Percentiles rank a stretch among this genome's conserved stretches.
These are phyloP conservation scores for Prillingera fragicola DNA, from an alignment of 1,284 basidiomycete species.

Conservation along the genomic window DNA sequence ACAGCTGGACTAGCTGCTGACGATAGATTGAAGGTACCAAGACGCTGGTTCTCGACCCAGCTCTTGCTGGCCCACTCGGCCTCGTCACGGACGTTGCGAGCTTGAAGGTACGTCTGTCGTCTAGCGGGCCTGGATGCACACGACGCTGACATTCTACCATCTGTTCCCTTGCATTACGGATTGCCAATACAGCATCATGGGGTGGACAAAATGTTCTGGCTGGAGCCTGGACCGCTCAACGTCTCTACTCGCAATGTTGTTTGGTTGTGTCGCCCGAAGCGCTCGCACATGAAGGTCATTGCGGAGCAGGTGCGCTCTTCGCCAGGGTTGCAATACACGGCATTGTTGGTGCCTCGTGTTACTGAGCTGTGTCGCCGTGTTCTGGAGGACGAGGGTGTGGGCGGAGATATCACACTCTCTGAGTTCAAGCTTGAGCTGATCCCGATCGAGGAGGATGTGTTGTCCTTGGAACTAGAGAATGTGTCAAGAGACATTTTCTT, in stretches of 20 bases:
- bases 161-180: too few relatives aligned
- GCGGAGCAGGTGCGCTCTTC: constrained; percentile 52
- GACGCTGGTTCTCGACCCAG: constrained; percentile 85
- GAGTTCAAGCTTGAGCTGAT: constrained; percentile 91
- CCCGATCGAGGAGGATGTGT: constrained; percentile 80
- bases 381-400: constrained; percentile 84
- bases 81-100: constrained; percentile 86
- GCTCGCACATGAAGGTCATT: constrained; percentile 80
- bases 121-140: too few relatives aligned
- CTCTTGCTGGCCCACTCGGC: constrained; percentile 84
- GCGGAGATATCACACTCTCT: constrained; percentile 77
- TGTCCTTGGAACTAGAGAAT: constrained; percentile 77
- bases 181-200: constrained; percentile 88
- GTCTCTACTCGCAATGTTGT: constrained; percentile 84
- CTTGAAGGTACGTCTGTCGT: constrained; percentile 71
- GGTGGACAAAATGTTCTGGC: constrained; percentile 99
- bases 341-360: constrained; percentile 79
- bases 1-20: background rate
- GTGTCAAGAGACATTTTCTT: constrained; percentile 81
- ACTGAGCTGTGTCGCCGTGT: constrained; percentile 79
- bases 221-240: constrained; percentile 77
- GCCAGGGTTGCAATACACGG: constrained; percentile 59
- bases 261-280: constrained; percentile 84
- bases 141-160: too few relatives aligned
- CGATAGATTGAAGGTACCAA: constrained; percentile 83